Conservation (phyloP, 1,139 yeast species). For the Eremothecium gossypii region DNA sequence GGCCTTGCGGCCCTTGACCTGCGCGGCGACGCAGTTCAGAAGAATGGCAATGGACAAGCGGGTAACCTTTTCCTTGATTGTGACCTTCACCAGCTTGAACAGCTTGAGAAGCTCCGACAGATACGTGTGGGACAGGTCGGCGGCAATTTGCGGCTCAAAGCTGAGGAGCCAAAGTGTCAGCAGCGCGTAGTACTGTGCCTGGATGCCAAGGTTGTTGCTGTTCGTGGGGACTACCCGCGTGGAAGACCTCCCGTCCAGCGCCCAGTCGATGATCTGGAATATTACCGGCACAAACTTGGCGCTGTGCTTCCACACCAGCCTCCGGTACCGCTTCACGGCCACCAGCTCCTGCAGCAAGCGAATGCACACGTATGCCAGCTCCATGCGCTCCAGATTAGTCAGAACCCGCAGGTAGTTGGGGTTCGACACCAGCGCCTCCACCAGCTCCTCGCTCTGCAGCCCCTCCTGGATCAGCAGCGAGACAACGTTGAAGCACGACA, state of each 20-base stretch:
- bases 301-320: conserved; percentile 46
- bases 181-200: conserved; percentile 72
- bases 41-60: conserved; percentile 71
- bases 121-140: conserved; percentile 39
- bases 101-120: conserved; percentile 38
- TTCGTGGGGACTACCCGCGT: conserved; percentile 34
- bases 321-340: conserved; percentile 49
- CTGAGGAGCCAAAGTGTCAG: conserved; percentile 79
- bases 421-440: conserved; percentile 16
- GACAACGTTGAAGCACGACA: conserved; percentile 27
- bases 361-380: conserved; percentile 26
- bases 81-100: conserved; percentile 61
- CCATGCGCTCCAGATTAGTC: conserved; percentile 22
- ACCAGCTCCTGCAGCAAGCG: conserved; percentile 32
- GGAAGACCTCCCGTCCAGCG: conserved; percentile 18
- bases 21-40: conserved; percentile 44
- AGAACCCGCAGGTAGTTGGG: conserved; percentile 19
- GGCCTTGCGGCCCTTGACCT: conserved; percentile 26
- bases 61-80: conserved; percentile 86
- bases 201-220: conserved; percentile 48
- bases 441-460: conserved; percentile 15
- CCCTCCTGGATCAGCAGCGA: conserved; percentile 28
- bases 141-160: conserved; percentile 51
- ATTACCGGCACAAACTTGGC: conserved; percentile 49
- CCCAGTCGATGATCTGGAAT: conserved; percentile 33